These are phyloP conservation scores for Melampsora larici-populina DNA, from an alignment of 1,284 basidiomycete genomes.

Conservation along the genomic window DNA sequence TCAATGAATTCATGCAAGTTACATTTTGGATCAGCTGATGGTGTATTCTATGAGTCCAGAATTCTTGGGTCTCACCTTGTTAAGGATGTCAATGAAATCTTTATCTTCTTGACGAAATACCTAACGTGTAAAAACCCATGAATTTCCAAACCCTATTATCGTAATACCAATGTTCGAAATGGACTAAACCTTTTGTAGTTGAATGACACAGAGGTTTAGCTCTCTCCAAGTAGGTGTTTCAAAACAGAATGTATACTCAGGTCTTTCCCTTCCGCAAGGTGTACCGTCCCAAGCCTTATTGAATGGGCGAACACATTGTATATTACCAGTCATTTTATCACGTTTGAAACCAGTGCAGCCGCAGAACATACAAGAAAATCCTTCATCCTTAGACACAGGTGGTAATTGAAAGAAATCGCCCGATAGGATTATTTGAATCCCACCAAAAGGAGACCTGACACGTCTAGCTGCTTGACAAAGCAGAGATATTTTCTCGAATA, in stretches of 20 bases:
- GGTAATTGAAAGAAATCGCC: slow-evolving; percentile 42
- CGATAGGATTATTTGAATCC: slow-evolving; percentile 38
- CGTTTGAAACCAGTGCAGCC: slow-evolving; percentile 35
- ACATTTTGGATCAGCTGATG: neutral
- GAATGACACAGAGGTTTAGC: neutral
- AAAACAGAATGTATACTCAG: slow-evolving; percentile 34
- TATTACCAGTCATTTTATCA: slow-evolving; percentile 15
- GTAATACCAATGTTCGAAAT: neutral
- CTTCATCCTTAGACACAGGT: slow-evolving; percentile 28
- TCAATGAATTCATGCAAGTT: neutral
- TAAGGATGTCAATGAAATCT: slow-evolving; percentile 47
- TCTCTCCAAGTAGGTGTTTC: slow-evolving; percentile 27
- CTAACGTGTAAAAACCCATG: slow-evolving; percentile 13
- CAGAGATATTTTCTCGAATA: slow-evolving; percentile 39
- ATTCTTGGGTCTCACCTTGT: slow-evolving; percentile 40
- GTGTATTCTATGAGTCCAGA: neutral
- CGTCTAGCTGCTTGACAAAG: slow-evolving; percentile 30
- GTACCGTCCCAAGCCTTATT: slow-evolving; percentile 23
- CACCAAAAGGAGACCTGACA: slow-evolving; percentile 18
- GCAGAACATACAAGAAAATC: slow-evolving; percentile 37
- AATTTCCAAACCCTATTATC: neutral
- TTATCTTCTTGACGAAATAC: slow-evolving; percentile 48
- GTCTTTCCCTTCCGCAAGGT: slow-evolving; percentile 18
- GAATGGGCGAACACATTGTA: slow-evolving; percentile 23
- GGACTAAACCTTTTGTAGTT: slow-evolving; percentile 15